phyloP scores from a whole-genome alignment of 805 yeast species.

The Yamadazyma nakazawae region DNA sequence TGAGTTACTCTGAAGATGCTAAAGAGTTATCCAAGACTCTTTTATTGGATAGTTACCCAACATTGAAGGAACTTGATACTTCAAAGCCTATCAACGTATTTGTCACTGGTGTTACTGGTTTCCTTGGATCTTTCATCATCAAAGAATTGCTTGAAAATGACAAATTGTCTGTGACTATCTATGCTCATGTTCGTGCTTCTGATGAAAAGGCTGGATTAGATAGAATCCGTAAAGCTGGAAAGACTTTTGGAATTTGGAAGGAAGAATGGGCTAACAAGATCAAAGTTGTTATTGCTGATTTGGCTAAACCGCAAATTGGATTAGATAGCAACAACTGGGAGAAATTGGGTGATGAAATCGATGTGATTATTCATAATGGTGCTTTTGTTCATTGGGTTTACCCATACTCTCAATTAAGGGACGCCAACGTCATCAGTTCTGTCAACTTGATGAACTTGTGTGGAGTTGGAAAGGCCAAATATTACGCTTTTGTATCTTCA shows the following conservation, averaged over 20 bases:
- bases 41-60: conserved; percentile 45
- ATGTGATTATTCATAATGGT: conserved; percentile 91
- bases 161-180: conserved; percentile 52
- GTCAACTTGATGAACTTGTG: conserved; percentile 78
- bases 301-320: conserved; percentile 74
- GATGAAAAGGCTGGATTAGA: conserved; percentile 65
- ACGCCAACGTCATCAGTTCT: conserved; percentile 89
- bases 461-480: conserved; percentile 76
- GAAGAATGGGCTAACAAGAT: conserved; percentile 55
- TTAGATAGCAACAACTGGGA: conserved; percentile 55
- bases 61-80: conserved; percentile 34
- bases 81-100: conserved; percentile 56
- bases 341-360: conserved; percentile 55
- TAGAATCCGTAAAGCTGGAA: conserved; percentile 71
- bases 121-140: conserved; percentile 86
- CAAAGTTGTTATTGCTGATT: conserved; percentile 77
- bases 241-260: conserved; percentile 80
- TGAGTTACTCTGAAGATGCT: conserved; percentile 72
- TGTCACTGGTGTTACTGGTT: conserved; percentile 95
- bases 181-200: conserved; percentile 89
- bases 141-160: conserved; percentile 66
- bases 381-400: conserved; percentile 99
- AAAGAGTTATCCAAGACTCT: conserved; percentile 39
- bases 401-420: conserved; percentile 86
- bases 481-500: conserved; percentile 88